A percentile compares a stretch with the other conserved stretches of the same genome.
These are phyloP conservation scores for Capsella bursapastoris DNA, from an alignment of 345 rosid genomes.

Conservation along the genomic window DNA sequence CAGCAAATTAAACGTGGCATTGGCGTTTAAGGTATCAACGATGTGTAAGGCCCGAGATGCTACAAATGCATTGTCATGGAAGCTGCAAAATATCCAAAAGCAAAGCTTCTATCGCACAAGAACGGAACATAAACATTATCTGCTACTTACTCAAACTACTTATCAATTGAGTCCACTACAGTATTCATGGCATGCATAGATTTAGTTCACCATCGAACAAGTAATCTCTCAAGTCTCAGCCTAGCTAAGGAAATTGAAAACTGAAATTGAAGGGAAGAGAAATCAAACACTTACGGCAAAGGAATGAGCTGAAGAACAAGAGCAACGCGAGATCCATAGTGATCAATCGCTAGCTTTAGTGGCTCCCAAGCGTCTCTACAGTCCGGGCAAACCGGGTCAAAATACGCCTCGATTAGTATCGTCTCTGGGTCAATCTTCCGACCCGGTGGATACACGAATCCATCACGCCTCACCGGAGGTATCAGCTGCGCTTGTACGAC, in stretches of 20 bases:
- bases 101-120: slow-evolving; percentile 9
- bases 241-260: slow-evolving; percentile 5
- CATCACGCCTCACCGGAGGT: slow-evolving; percentile 80
- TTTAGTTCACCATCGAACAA: neutral
- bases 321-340: slow-evolving; percentile 69
- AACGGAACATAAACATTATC: neutral
- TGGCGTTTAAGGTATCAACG: slow-evolving; percentile 54
- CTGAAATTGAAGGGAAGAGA: neutral
- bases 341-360: slow-evolving; percentile 62
- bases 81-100: slow-evolving; percentile 52
- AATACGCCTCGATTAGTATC: slow-evolving; percentile 75
- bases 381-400: slow-evolving; percentile 92
- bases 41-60: slow-evolving; percentile 84
- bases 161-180: neutral
- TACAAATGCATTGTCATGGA: slow-evolving; percentile 84
- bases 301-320: slow-evolving; percentile 79
- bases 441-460: slow-evolving; percentile 63
- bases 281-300: slow-evolving; percentile 70
- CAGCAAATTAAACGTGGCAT: slow-evolving; percentile 66
- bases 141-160: neutral
- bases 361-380: slow-evolving; percentile 88
- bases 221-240: slow-evolving; percentile 3
- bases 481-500: slow-evolving; percentile 55
- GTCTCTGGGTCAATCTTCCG: slow-evolving; percentile 48
- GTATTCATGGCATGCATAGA: neutral